Base-by-base conservation (phyloP, 805 yeast species). In the Jamesozyma jinghongensis region DNA sequence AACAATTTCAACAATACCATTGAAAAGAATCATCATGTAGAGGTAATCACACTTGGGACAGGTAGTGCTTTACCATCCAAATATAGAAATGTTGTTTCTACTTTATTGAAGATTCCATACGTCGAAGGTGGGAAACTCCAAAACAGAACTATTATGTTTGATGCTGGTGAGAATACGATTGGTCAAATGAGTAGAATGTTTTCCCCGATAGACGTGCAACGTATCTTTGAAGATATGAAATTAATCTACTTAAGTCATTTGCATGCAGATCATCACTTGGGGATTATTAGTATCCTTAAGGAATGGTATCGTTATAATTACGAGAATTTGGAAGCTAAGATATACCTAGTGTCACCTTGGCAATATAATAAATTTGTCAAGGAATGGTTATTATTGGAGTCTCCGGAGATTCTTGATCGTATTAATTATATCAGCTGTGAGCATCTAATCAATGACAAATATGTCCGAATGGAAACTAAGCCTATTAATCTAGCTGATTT, bases 261-360 rank as follows among this genome's bases (percentile, higher is more conserved):
- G 51, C 99, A 92, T 62, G 98, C 97, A 0, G 99, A 92, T 58
- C 99, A 92, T 59, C 97, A 90, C 60, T 65, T 92, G 32, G 99
- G 99, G 0, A 68, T 84, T 4, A 64, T 82, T 7, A 73, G 85
- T 4, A 59, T 92, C 3, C 67, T 92, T 20, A 67, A 69, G 30
- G 77, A 75, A 47, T 88, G 97, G 94, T 54, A 61, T 36, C 43
- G 52, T n/a, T 52, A 58, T 43, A 68, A 73, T 43, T 55, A 61
- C 26, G 57, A 63, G 12, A 67, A 73, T 44, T 41, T 43, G 8
- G 47, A 61, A 12, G 51, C 62, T 4, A 64, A 59, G 17, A 62
- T 90, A 10, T 75, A 71, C 47, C 55, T 90, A 20, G 69, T 87
- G 1, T 70, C 79, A 0, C 97, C 97, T 1, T 78, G 82, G 78